phyloP scores from a whole-genome alignment of 1,284 basidiomycete species.

The Pseudozyma flocculosa region DNA sequence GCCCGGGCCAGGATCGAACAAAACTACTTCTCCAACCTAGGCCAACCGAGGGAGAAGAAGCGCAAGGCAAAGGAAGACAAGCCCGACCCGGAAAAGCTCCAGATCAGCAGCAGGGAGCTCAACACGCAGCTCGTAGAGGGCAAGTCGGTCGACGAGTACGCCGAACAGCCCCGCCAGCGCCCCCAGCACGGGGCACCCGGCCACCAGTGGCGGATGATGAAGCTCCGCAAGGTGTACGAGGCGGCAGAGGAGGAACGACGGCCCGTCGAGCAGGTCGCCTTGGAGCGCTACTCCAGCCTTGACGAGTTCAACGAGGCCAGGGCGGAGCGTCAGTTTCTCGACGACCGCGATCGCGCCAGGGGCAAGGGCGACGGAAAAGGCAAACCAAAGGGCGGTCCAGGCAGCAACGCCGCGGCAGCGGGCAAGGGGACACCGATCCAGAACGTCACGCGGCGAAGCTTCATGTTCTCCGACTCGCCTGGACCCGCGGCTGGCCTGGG shows the following conservation, averaged over 20 bases:
- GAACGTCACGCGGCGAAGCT: slow-evolving; percentile 26
- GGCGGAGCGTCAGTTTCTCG: slow-evolving; percentile 78
- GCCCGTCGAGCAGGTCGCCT: slow-evolving; percentile 75
- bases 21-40: slow-evolving; percentile 72
- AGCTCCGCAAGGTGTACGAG: slow-evolving; percentile 83
- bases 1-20: slow-evolving; percentile 58
- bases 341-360: slow-evolving; percentile 67
- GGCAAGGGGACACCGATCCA: slow-evolving; percentile 57
- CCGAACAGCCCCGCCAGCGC: slow-evolving; percentile 25
- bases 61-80: slow-evolving; percentile 62
- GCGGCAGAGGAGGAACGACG: slow-evolving; percentile 77
- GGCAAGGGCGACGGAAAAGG: slow-evolving; percentile 62
- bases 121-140: slow-evolving; percentile 73
- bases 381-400: slow-evolving; percentile 59
- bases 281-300: slow-evolving; percentile 66
- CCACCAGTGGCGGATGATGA: slow-evolving; percentile 96
- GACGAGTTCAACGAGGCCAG: slow-evolving; percentile 84
- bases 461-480: slow-evolving; percentile 19
- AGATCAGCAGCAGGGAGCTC: slow-evolving; percentile 67
- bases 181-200: slow-evolving; percentile 74
- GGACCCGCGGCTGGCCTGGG: slow-evolving; percentile 1
- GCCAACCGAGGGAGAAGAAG: slow-evolving; percentile 66
- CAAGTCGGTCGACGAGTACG: slow-evolving; percentile 65
- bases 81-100: slow-evolving; percentile 72
- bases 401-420: slow-evolving; percentile 54